Conservation (phyloP, 2,329 filamentous ascomycete genomes). For the Tolypocladium inflatum region DNA sequence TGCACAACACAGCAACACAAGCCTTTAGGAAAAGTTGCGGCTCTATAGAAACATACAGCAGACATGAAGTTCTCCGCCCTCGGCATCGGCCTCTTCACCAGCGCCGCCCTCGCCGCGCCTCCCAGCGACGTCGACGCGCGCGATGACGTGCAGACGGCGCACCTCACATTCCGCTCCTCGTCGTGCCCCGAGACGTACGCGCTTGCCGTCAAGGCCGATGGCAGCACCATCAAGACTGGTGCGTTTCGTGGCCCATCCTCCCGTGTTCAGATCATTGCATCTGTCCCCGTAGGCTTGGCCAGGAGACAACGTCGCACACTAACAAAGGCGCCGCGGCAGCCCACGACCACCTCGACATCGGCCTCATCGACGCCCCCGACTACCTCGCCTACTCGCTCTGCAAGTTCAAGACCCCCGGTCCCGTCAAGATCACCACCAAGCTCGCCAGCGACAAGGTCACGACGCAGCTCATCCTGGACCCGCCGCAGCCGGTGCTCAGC, state of each 20-base stretch:
- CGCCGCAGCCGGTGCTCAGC: constrained; percentile 30
- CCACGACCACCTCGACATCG: constrained; percentile 30
- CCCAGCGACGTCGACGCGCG: not conserved
- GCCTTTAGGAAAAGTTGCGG: too few species aligned
- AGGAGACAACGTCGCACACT: too few species aligned
- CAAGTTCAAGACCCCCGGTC: constrained; percentile 27
- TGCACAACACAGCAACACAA: too few species aligned
- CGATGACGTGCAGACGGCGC: constrained; percentile 23
- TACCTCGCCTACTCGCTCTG: constrained; percentile 33
- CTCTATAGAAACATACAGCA: too few species aligned
- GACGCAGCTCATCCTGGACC: constrained; percentile 32
- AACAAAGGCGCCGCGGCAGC: not conserved
- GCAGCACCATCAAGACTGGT: constrained; percentile 14
- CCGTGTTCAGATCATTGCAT: too few species aligned
- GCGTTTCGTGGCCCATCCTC: too few species aligned
- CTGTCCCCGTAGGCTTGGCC: too few species aligned
- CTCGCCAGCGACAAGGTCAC: constrained; percentile 17
- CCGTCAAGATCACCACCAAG: constrained; percentile 18
- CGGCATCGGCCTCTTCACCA: constrained; percentile 3
- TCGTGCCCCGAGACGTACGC: constrained; percentile 26
- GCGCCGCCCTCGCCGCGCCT: constrained; percentile 1
- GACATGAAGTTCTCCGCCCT: constrained; percentile 11
- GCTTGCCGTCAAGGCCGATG: constrained; percentile 32
- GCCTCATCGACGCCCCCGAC: constrained; percentile 30
- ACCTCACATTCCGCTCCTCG: constrained; percentile 33